Conservation (phyloP, 2,329 filamentous ascomycete species). For the Fusarium concolor region DNA sequence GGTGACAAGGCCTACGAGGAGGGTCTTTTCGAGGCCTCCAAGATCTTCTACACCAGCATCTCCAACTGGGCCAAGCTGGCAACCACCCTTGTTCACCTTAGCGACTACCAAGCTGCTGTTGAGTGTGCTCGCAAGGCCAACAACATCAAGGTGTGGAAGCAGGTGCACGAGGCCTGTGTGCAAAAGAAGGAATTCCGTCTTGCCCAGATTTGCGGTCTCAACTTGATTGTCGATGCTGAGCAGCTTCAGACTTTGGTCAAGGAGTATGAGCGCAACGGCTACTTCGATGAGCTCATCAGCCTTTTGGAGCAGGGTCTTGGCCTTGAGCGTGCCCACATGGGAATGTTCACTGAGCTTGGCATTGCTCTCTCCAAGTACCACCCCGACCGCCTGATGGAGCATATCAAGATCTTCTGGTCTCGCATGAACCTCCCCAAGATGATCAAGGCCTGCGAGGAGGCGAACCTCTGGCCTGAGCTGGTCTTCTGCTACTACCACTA, state of each 20-base stretch:
- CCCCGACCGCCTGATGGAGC: constrained; percentile 96
- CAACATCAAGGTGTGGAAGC: constrained; percentile 99
- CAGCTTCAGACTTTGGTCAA: constrained; percentile 92
- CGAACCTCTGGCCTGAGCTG: constrained; percentile 95
- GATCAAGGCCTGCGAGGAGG: constrained; percentile 92
- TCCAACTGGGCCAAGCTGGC: constrained; percentile 99
- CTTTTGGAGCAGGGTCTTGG: constrained; percentile 95
- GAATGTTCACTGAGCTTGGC: constrained; percentile 93
- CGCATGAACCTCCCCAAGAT: constrained; percentile 98
- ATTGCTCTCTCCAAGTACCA: constrained; percentile 95
- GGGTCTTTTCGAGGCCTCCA: constrained; percentile 93
- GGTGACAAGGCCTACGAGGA: constrained; percentile 98
- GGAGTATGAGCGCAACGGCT: constrained; percentile 96
- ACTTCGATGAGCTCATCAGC: constrained; percentile 97
- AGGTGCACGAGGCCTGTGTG: constrained; percentile 96
- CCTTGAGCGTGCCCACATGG: constrained; percentile 93
- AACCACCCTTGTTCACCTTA: constrained; percentile 95
- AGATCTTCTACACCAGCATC: constrained; percentile 98
- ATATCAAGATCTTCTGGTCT: constrained; percentile 98
- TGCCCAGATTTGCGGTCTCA: constrained; percentile 97
- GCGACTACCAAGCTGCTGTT: constrained; percentile 96
- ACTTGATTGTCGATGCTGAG: constrained; percentile 97
- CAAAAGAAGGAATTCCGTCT: constrained; percentile 99
- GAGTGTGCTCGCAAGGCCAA: constrained; percentile 99
- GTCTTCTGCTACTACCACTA: constrained; percentile 99